Evolutionary conservation across 176 grass and related monocot genomes (phyloP).

Genomic region (Oryza punctata): DNA sequence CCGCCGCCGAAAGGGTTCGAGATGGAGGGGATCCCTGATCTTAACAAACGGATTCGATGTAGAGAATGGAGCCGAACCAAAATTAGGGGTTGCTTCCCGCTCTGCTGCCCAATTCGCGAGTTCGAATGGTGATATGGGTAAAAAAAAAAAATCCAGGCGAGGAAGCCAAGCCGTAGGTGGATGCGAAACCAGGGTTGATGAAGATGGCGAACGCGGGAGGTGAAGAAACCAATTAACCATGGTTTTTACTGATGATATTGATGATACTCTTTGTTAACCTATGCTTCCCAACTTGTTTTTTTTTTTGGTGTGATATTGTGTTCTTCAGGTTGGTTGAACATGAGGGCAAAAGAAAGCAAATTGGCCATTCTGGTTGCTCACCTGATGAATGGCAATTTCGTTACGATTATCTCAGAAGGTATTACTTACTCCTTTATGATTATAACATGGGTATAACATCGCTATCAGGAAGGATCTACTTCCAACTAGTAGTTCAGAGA

Average conservation of each 20-base stretch:
- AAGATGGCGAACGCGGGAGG: background rate
- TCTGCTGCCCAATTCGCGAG: background rate
- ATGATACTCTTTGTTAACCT: background rate
- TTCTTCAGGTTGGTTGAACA: slow-evolving; percentile 54
- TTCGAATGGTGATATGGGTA: background rate
- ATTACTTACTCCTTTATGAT: slow-evolving; percentile 13
- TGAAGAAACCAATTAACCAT: background rate
- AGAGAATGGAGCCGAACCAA: background rate
- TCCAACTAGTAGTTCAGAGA: background rate
- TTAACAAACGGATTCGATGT: background rate
- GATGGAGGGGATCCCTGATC: background rate
- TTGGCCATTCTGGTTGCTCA: slow-evolving; percentile 50
- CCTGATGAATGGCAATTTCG: slow-evolving; percentile 47
- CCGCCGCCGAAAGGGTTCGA: background rate
- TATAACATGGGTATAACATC: background rate
- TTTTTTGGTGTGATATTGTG: background rate
- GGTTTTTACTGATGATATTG: background rate
- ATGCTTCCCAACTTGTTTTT: background rate
- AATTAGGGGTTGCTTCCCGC: background rate
- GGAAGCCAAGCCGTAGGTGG: background rate
- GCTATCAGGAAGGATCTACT: background rate
- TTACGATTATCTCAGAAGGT: slow-evolving; percentile 49
- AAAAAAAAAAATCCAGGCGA: background rate
- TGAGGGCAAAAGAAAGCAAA: slow-evolving; percentile 32
- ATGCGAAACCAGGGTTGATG: background rate